Percentiles rank a stretch among this genome's conserved stretches.
phyloP scores from a whole-genome alignment of 495 filamentous ascomycete genomes.

The Hypoxylon perforatum region DNA sequence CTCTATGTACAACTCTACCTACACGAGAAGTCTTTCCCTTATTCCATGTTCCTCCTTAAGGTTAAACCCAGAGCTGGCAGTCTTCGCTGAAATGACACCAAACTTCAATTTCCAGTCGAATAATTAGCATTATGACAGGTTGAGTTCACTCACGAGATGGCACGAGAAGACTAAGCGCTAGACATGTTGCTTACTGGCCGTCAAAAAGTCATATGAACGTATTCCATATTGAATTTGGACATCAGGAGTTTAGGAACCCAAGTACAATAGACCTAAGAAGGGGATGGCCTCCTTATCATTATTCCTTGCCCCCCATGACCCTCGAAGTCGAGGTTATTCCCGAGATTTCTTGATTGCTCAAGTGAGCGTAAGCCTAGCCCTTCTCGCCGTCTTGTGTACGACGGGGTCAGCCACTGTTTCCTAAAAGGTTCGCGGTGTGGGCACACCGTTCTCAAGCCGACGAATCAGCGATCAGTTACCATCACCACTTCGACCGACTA shows the following conservation, averaged over 20 bases:
- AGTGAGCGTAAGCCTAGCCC: constrained; percentile 27
- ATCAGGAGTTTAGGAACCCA: background rate
- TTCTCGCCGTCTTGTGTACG: constrained; percentile 1
- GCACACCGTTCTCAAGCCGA: constrained; percentile 26
- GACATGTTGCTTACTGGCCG: constrained; percentile 20
- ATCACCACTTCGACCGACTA: constrained; percentile 25
- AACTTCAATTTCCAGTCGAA: background rate
- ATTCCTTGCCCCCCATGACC: constrained; percentile 17
- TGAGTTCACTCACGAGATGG: constrained; percentile 9
- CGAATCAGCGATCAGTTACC: constrained; percentile 26
- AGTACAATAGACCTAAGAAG: background rate
- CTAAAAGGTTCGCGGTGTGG: constrained; percentile 35
- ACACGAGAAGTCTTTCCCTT: background rate
- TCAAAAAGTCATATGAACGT: constrained; percentile 28
- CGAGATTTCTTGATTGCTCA: constrained; percentile 27
- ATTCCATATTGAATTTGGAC: constrained; percentile 3
- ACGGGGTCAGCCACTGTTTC: constrained; percentile 23
- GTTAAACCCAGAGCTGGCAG: no score
- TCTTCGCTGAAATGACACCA: background rate
- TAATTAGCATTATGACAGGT: background rate
- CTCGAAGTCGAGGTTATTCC: constrained; percentile 34
- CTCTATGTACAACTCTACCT: background rate
- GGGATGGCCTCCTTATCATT: constrained; percentile 5
- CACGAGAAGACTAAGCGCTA: constrained; percentile 33
- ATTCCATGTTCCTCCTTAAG: no score